phyloP scores from a whole-genome alignment of 441 rosid genomes.

The Gossypium schwendimanii region DNA sequence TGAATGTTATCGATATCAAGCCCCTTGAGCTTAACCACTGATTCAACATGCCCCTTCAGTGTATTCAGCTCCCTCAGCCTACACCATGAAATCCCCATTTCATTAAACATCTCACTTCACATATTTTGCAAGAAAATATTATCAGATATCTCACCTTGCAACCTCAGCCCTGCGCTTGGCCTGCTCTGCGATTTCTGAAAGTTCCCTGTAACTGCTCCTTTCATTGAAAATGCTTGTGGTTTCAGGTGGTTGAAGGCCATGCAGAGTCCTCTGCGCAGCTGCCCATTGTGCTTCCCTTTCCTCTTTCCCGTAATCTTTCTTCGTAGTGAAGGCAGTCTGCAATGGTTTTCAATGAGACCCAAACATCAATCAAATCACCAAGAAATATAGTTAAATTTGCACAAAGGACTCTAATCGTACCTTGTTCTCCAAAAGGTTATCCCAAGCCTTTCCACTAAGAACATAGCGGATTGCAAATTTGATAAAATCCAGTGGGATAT shows the following conservation, averaged over 20 bases:
- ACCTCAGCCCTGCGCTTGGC: constrained; percentile 86
- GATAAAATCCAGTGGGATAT: constrained; percentile 69
- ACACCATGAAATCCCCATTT: background rate
- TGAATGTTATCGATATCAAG: constrained; percentile 72
- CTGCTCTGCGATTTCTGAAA: constrained; percentile 85
- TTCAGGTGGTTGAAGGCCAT: constrained; percentile 82
- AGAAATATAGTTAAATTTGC: background rate
- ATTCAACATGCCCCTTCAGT: constrained; percentile 72
- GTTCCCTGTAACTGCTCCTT: constrained; percentile 65
- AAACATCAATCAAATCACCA: no score
- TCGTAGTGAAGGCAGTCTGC: constrained; percentile 84
- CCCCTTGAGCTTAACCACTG: constrained; percentile 74
- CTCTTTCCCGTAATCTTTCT: constrained; percentile 87
- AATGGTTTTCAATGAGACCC: background rate
- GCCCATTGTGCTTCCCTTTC: constrained; percentile 99
- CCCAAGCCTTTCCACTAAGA: constrained; percentile 84
- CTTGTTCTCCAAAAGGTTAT: constrained; percentile 77
- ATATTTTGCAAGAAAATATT: background rate
- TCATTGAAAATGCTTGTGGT: constrained; percentile 42
- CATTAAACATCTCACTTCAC: background rate
- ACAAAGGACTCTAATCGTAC: constrained; percentile 20
- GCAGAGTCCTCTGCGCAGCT: constrained; percentile 82
- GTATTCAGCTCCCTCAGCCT: constrained; percentile 75
- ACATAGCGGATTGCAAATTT: constrained; percentile 63
- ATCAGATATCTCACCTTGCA: constrained; percentile 46